Base-by-base conservation (phyloP, 257 asterid species). In the Rehmannia glutinosa region DNA sequence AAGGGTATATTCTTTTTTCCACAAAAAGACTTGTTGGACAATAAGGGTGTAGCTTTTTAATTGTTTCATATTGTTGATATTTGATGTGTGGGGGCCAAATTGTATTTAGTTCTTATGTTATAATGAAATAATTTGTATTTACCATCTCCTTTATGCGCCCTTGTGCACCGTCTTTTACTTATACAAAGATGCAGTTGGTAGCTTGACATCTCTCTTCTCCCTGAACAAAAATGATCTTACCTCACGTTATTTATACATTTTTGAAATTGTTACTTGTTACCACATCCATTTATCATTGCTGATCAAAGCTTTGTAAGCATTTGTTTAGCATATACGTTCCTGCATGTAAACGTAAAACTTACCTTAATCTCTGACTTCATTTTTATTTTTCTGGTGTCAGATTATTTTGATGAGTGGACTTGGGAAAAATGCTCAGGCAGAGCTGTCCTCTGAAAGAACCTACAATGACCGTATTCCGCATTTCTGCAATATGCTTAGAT, bases 341-440 rank as follows among this genome's bases (percentile, higher is more conserved):
- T n/a, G n/a, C n/a, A n/a, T 36, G 64, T 28, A 24, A 13, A 5
- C 21, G 36, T 64, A 9, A 36, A 20, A 43, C n/a, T n/a, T n/a
- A n/a, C 60, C 62, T 13, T 46, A 28, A 63, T 5, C 51, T 32
- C 33, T 47, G 32, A 25, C 56, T 62, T 45, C 28, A 13, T 43
- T 35, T 62, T 24, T 49, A 10, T 56, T 30, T 52, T 56, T 47
- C 64, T 73, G 64, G 43, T 64, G 25, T 38, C 82, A 90, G 97
- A 66, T 94, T 77, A 76, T 94, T 76, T 82, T 94, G 87, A 88
- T 94, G 96, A 94, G 97, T 78, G 99, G 99, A 47, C 88, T 91
- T 66, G 91, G 99, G 81, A 86, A 79, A 72, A 94, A 88, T 82
- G 85, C 96, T 74, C 87, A 65, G 63, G 91, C 90, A 30, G 99